phyloP scores from a whole-genome alignment of 176 grass and related monocot genomes.

The Phoenix roebelenii region DNA sequence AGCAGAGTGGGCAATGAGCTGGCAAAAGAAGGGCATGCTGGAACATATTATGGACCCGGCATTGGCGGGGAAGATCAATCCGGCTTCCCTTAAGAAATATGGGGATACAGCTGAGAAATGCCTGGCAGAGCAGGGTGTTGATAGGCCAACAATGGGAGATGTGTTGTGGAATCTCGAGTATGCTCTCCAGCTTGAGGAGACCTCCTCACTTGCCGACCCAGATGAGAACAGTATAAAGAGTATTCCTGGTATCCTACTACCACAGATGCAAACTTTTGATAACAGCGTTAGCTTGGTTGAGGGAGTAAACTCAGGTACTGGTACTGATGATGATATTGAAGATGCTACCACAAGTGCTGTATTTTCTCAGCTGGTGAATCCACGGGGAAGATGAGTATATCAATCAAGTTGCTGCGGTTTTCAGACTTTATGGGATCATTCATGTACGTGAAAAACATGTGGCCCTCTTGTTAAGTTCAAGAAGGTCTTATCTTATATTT shows the following conservation, averaged over 20 bases:
- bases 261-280: constrained; percentile 19
- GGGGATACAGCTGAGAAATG: constrained; percentile 85
- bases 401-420: background rate
- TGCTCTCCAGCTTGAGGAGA: constrained; percentile 83
- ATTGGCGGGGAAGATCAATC: constrained; percentile 51
- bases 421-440: too few relatives aligned
- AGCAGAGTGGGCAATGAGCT: constrained; percentile 71
- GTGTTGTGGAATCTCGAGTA: constrained; percentile 94
- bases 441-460: background rate
- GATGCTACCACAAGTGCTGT: constrained; percentile 48
- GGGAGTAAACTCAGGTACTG: constrained; percentile 18
- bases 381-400: constrained; percentile 57
- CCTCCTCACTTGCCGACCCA: constrained; percentile 31
- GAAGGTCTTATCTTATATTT: constrained; percentile 9
- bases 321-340: constrained; percentile 17
- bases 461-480: background rate
- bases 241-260: constrained; percentile 49
- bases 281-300: constrained; percentile 34
- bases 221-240: constrained; percentile 68
- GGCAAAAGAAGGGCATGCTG: constrained; percentile 80
- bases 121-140: constrained; percentile 61
- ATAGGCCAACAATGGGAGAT: constrained; percentile 82
- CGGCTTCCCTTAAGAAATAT: constrained; percentile 60
- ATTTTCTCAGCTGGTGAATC: constrained; percentile 79
- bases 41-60: constrained; percentile 54